Conservation (phyloP, 176 grass and related monocot genomes). For the Paspalum notatum region DNA sequence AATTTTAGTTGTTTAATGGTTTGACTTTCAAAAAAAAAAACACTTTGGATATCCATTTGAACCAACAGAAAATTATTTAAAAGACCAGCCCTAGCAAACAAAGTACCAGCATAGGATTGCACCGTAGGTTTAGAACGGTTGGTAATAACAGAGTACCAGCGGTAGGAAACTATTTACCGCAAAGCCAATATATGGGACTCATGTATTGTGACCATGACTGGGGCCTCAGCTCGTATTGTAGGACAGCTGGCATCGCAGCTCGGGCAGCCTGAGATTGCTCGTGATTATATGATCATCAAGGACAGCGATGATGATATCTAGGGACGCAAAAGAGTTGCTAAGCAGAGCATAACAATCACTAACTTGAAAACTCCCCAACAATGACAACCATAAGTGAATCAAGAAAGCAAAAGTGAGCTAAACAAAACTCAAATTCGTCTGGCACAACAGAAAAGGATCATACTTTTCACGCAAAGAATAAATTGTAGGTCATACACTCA, state of each 20-base stretch:
- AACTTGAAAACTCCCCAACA: not conserved
- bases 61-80: not conserved
- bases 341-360: not conserved
- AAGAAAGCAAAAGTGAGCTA: not conserved
- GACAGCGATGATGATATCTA: not conserved
- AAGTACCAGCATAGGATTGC: too few relatives aligned
- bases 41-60: not conserved
- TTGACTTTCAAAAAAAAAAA: not conserved
- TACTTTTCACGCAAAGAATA: not conserved
- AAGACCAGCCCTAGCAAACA: constrained; percentile 1
- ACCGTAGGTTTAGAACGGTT: not conserved
- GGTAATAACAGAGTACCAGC: not conserved
- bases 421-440: not conserved
- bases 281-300: not conserved
- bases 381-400: not conserved
- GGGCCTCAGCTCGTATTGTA: too few relatives aligned
- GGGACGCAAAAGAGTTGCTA: not conserved
- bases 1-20: constrained; percentile 10
- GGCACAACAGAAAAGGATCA: not conserved
- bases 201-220: too few relatives aligned
- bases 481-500: not conserved
- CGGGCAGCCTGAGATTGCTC: too few relatives aligned
- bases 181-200: not conserved
- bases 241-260: too few relatives aligned
- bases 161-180: not conserved